Conservation (phyloP, 345 rosid genomes). For the Triadica sebifera region DNA sequence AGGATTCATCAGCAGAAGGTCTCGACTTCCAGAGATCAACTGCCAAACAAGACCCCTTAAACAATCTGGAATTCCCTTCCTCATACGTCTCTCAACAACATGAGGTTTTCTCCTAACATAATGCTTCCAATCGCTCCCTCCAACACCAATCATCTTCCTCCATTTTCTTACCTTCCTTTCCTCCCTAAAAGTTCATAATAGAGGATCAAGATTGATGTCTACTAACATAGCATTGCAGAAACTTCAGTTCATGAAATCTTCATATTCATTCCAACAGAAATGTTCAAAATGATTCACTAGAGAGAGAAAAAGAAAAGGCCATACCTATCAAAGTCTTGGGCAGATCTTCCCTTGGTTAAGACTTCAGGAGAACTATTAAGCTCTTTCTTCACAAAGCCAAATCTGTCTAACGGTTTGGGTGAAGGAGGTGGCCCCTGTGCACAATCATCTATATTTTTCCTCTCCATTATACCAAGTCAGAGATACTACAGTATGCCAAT, state of each 20-base stretch:
- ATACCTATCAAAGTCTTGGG: conserved; percentile 54
- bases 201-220: conserved; percentile 17
- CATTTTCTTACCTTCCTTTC: conserved; percentile 84
- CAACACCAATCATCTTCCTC: conserved; percentile 98
- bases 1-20: conserved; percentile 91
- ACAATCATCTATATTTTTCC: conserved; percentile 50
- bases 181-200: conserved; percentile 51
- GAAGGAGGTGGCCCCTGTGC: conserved; percentile 68
- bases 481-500: conserved; percentile 17
- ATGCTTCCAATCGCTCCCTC: conserved; percentile 98
- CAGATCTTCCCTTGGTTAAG: conserved; percentile 48
- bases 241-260: conserved; percentile 7
- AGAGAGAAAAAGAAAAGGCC: not conserved
- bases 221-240: conserved; percentile 6
- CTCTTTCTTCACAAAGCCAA: conserved; percentile 77
- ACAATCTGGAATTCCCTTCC: conserved; percentile 97
- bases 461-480: conserved; percentile 60
- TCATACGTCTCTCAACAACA: conserved; percentile 77
- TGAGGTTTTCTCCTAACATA: conserved; percentile 80
- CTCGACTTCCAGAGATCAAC: conserved; percentile 88
- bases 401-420: conserved; percentile 61
- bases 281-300: not conserved
- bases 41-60: conserved; percentile 99
- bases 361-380: conserved; percentile 47
- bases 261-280: not conserved